Evolutionary conservation across 768 basidiomycete species (phyloP).

Genomic region (Filobasidium wieringae): DNA sequence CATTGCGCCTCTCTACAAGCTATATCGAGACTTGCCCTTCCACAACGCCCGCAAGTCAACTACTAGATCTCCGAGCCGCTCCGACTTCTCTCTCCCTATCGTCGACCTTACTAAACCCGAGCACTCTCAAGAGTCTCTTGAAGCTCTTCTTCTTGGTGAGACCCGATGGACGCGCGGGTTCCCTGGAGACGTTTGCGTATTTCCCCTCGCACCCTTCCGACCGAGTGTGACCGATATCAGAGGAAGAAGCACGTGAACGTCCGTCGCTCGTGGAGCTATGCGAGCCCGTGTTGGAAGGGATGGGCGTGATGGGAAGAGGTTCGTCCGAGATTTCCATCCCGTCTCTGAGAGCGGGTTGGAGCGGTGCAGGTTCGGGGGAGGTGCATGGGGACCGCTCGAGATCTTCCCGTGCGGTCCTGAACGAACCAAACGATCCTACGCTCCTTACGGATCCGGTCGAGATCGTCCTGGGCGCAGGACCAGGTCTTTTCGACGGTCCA

Average conservation of each 20-base stretch:
- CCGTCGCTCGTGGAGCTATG: not conserved
- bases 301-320: too few relatives aligned
- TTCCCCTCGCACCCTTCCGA: not conserved
- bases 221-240: not conserved
- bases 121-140: not conserved
- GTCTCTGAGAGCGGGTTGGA: too few relatives aligned
- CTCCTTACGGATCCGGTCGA: not conserved
- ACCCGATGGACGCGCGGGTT: too few relatives aligned
- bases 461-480: not conserved
- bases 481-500: not conserved
- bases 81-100: too few relatives aligned
- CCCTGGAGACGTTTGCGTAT: not conserved
- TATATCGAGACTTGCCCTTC: too few relatives aligned
- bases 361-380: not conserved
- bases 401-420: not conserved
- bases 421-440: not conserved
- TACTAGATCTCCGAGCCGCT: too few relatives aligned
- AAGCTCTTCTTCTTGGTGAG: not conserved
- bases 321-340: too few relatives aligned
- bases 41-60: too few relatives aligned
- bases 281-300: not conserved
- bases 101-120: not conserved
- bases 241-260: not conserved
- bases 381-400: not conserved
- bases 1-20: too few relatives aligned